Base-by-base conservation (phyloP, 805 yeast species). In the Dipodascopsis tothii region DNA sequence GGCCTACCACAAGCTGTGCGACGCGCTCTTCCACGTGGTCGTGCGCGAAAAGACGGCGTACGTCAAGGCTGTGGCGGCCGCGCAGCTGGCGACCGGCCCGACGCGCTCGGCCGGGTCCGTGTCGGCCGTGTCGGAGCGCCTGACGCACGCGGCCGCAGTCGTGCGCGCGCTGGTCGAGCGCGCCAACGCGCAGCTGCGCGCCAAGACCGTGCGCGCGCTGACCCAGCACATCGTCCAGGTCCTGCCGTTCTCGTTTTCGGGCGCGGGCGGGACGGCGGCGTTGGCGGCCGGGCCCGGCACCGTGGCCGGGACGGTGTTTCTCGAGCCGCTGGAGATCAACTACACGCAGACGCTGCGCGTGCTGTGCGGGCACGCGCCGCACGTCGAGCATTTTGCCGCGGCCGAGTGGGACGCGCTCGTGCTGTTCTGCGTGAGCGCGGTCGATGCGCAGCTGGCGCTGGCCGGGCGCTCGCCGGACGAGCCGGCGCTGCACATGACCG, bases 331-430 rank as follows among this genome's bases (percentile, higher is more conserved):
- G 20, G 33, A 44, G 17, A 27, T 39, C 14, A 44, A 49, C 18
- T 56, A 51, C n/a, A 17, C 52, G 6, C 50, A 48, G 20, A 35
- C 47, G 7, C 33, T 55, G 21, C 28, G 35, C 16, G 21, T 36
- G 3, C 21, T 56, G 18, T 52, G 50, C 37, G 28, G 39, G 16
- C 43, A 52, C 19, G 23, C 52, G 3, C 50, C 57, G 2, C 54
- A 54, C 21, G 34, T 57, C 4, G 58, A 57, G 27, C 56, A 54
- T 35, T 40, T 54, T 22, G 19, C 45, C 20, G 39, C 25, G 3
- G 33, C 14, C 5, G 48, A 35, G 3, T 46, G 51, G 55, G 16
- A 17, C 5, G 40, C 28, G 7, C 39, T 46, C 6, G 45, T 42
- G 9, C 17, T 20, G 16, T 44, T 40, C 33, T 33, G 45, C 35